Base-by-base conservation (phyloP, 768 basidiomycete species). In the Pulveroboletus sp. region DNA sequence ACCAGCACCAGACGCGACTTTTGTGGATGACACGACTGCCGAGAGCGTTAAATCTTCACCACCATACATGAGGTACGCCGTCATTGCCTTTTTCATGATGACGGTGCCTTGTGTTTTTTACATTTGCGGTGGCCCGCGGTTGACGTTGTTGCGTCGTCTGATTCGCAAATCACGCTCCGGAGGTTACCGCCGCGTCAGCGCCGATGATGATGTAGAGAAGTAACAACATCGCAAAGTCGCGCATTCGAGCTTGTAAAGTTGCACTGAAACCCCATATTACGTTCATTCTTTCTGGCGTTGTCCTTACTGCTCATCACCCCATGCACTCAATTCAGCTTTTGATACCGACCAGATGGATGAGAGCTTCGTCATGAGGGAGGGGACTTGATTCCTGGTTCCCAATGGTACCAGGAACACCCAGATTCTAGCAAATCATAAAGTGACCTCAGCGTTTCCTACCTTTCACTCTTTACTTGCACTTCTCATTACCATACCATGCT, bases 161-260 rank as follows among this genome's bases (percentile, higher is more conserved):
- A 41, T 81, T 42, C 71, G 73, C 31, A 64, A 64, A 43, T 53
- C 60, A 24, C 56, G 61, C 34, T 60, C 68, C 29, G 63, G 63
- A 8, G 68, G 68, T 22, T 83, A 81, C 61, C 73, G 71, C 37
- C 73, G 71, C 39, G 72, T 83, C 11, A 67, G 62, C 11, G 64
- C 70, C 13, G 74, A 73, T n/a, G 77, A 77, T 4, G 82, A 82
- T 44, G 40, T 71, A 49, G 76, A 77, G 67, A 76, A 79, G 69
- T 79, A 32, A 54, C 36, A 34, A 5, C 24, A 19, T 11, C 12
- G 30, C 20, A 31, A 26, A 16, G 14, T 12, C 26, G 5, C 36
- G 34, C 10, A 26, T 10, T 4, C 23, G 3, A 12, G 14, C 12
- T 34, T 14, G n/a, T 30, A 30, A 27, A 35, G 20, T 35, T 22